Evolutionary conservation across 306 rosid species (phyloP).

Genomic region (Medicago ruthenica): DNA sequence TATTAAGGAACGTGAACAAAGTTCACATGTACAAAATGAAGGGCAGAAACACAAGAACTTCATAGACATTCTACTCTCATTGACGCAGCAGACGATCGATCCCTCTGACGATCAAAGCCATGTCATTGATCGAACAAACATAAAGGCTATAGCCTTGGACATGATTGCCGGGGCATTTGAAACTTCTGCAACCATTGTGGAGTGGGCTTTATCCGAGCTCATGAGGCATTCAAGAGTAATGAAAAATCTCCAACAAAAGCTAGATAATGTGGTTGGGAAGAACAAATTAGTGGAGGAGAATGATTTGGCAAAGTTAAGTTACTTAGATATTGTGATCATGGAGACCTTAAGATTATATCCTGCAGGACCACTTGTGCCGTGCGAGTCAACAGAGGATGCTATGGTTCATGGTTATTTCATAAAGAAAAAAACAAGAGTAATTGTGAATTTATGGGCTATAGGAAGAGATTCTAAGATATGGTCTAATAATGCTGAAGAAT

Average conservation of each 20-base stretch:
- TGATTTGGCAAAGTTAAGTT: slow-evolving; percentile 45
- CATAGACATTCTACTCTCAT: slow-evolving; percentile 41
- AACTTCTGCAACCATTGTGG: slow-evolving; percentile 25
- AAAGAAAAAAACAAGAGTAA: slow-evolving; percentile 32
- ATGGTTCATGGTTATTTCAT: slow-evolving; percentile 41
- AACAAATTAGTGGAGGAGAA: slow-evolving; percentile 47
- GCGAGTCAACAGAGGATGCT: slow-evolving; percentile 44
- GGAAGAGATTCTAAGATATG: slow-evolving; percentile 49
- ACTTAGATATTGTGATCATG: slow-evolving; percentile 54
- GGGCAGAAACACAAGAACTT: neutral
- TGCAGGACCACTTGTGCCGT: slow-evolving; percentile 37
- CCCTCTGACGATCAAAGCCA: slow-evolving; percentile 37
- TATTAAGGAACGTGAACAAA: slow-evolving; percentile 42
- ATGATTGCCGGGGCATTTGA: slow-evolving; percentile 49
- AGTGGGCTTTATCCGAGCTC: slow-evolving; percentile 57
- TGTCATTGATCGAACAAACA: slow-evolving; percentile 37
- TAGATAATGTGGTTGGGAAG: slow-evolving; percentile 44
- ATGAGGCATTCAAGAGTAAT: slow-evolving; percentile 51
- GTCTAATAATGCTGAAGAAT: slow-evolving; percentile 47
- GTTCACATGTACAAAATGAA: slow-evolving; percentile 9
- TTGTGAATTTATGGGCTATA: slow-evolving; percentile 49
- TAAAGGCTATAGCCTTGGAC: slow-evolving; percentile 52
- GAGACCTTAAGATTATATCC: slow-evolving; percentile 55
- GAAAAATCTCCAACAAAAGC: slow-evolving; percentile 51
- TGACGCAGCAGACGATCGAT: slow-evolving; percentile 40